These are phyloP conservation scores for Fusarium sp. DNA, from an alignment of 2,329 filamentous ascomycete species.

Conservation along the genomic window DNA sequence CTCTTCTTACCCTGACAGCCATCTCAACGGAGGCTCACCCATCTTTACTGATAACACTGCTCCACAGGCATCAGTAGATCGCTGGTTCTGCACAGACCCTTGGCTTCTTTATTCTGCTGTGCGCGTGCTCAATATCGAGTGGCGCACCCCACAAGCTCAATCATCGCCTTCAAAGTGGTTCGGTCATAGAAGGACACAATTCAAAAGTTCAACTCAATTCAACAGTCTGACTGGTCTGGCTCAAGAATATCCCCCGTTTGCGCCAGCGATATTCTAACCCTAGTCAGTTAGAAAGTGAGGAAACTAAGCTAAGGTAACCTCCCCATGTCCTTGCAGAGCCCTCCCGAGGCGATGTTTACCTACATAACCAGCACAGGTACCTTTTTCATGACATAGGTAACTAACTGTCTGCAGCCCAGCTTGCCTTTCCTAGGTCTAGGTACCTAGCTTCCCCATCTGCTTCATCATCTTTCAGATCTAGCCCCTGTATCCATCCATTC, in stretches of 20 bases:
- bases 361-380: background rate
- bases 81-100: slow-evolving; percentile 38
- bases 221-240: slow-evolving; percentile 11
- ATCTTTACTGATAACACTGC: slow-evolving; percentile 34
- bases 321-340: slow-evolving; percentile 19
- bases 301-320: slow-evolving; percentile 12
- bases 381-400: background rate
- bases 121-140: slow-evolving; percentile 33
- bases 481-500: background rate
- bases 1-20: background rate
- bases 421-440: background rate
- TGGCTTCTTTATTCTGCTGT: slow-evolving; percentile 17
- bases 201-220: background rate
- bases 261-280: background rate
- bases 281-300: slow-evolving; percentile 6
- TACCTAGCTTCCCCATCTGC: background rate
- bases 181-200: slow-evolving; percentile 18
- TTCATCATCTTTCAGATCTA: slow-evolving; percentile 1
- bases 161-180: slow-evolving; percentile 14
- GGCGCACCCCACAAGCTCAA: slow-evolving; percentile 34
- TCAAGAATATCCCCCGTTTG: slow-evolving; percentile 2
- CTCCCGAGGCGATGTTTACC: slow-evolving; percentile 3
- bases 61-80: slow-evolving; percentile 36
- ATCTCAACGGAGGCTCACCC: slow-evolving; percentile 5
- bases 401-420: background rate